Conservation (phyloP, 2,329 filamentous ascomycete species). For the Fusarium falciforme region DNA sequence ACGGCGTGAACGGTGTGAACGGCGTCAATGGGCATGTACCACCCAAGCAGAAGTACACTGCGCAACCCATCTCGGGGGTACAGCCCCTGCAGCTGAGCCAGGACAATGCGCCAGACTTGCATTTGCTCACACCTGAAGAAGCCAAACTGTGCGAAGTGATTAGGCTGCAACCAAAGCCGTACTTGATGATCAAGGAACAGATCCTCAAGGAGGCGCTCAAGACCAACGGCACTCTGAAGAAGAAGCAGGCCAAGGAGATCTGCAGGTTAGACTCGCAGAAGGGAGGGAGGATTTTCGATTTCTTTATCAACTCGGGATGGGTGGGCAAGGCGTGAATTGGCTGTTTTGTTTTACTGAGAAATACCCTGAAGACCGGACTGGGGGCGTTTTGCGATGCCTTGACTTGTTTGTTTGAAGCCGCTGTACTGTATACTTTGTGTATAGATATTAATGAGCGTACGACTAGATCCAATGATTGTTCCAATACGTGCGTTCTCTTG, state of each 20-base stretch:
- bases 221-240: conserved; percentile 88
- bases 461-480: background rate
- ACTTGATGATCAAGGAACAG: conserved; percentile 92
- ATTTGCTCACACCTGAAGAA: conserved; percentile 87
- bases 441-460: conserved; percentile 17
- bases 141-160: conserved; percentile 86
- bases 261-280: conserved; percentile 87
- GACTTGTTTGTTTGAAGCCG: conserved; percentile 7
- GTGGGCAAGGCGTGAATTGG: conserved; percentile 78
- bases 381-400: conserved; percentile 24
- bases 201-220: conserved; percentile 92
- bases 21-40: conserved; percentile 50
- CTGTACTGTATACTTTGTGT: conserved; percentile 2
- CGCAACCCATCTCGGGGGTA: conserved; percentile 69
- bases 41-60: conserved; percentile 63
- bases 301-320: conserved; percentile 94
- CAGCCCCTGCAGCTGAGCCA: conserved; percentile 75
- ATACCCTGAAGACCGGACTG: conserved; percentile 39
- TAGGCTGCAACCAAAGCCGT: conserved; percentile 91
- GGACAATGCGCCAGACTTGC: conserved; percentile 83
- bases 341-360: conserved; percentile 29
- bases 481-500: background rate
- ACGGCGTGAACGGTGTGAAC: conserved; percentile 59
- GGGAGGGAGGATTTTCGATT: conserved; percentile 89
- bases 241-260: conserved; percentile 91